Evolutionary conservation across 257 asterid genomes (phyloP).

Genomic region (Phtheirospermum japonicum): DNA sequence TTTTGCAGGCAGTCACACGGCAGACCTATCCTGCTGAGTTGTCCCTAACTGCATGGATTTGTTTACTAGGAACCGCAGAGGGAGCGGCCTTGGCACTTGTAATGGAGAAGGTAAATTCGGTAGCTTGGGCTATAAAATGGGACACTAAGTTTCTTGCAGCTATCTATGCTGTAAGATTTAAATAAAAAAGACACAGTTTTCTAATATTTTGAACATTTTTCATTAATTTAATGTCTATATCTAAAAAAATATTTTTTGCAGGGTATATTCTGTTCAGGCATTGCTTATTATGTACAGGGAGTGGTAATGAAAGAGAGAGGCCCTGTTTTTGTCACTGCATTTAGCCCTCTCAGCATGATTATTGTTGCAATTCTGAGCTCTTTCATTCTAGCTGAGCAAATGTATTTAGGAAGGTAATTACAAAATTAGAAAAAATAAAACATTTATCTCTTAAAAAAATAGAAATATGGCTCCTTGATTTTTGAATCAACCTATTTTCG

Average conservation of each 20-base stretch:
- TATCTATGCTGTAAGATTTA: slow-evolving; percentile 67
- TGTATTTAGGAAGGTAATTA: slow-evolving; percentile 68
- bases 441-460: too few relatives aligned
- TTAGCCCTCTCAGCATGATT: slow-evolving; percentile 84
- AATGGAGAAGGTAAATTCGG: slow-evolving; percentile 65
- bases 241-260: slow-evolving; percentile 27
- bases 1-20: slow-evolving; percentile 61
- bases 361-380: slow-evolving; percentile 85
- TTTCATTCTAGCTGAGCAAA: slow-evolving; percentile 62
- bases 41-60: slow-evolving; percentile 91
- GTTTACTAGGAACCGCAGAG: slow-evolving; percentile 73
- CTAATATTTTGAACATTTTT: background rate
- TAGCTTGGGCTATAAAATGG: slow-evolving; percentile 83
- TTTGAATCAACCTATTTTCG: too few relatives aligned
- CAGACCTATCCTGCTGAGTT: slow-evolving; percentile 70
- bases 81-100: slow-evolving; percentile 63
- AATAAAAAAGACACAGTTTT: background rate
- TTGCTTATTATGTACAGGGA: slow-evolving; percentile 87
- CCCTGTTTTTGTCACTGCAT: slow-evolving; percentile 87
- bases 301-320: slow-evolving; percentile 78
- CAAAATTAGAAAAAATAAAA: background rate
- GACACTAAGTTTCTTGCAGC: slow-evolving; percentile 75
- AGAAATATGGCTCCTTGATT: too few relatives aligned
- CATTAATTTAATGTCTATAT: background rate
- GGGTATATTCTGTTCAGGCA: slow-evolving; percentile 90